Base-by-base conservation (phyloP, 2,329 filamentous ascomycete species). In the Paradendryphiella salina region DNA sequence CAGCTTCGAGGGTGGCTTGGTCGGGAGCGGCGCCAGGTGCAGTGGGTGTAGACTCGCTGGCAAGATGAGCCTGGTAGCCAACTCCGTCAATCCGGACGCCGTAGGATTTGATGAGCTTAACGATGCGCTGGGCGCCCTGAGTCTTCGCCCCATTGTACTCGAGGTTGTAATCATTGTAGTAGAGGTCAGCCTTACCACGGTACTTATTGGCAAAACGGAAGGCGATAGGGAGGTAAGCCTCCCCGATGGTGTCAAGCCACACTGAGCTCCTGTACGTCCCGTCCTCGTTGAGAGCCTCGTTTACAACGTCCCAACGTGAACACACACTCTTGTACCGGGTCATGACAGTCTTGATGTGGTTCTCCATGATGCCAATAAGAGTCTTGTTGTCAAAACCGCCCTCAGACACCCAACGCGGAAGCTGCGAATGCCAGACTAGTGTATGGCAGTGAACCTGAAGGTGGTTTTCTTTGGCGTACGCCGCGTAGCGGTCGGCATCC, bases 81-180 rank as follows among this genome's bases (percentile, higher is more conserved):
- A 86, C 79, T 47, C 84, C 84, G 54, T 86, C 80, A 54, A 87
- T 84, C 50, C 74, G 72, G 40, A 74, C 72, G 13, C 73, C 73
- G 18, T 73, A 75, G 5, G 71, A 71, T 48, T 75, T 64, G 37
- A 78, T 63, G 21, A 69, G 68, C 54, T 73, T 71, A 46, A 76
- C 71, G 35, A 76, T 70, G 17, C 65, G 53, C 21, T 62, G 59
- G 0, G 72, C 72, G 23, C 69, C 73, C 35, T 52, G 63, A 32
- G 68, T 61, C 51, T 78, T 79, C 3, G 76, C 74, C 3, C 78
- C 77, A 13, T 77, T 76, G 15, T 72, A 76, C 70, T 86, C 85
- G 51, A 85, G 80, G 73, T 84, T 85, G 76, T 85, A 87, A 70
- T 85, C 82, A 64, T 85, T 85, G 73, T 82, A 82, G 67, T 80